These are phyloP conservation scores for Syzygium syzygioides DNA, from an alignment of 441 rosid species.

Conservation along the genomic window DNA sequence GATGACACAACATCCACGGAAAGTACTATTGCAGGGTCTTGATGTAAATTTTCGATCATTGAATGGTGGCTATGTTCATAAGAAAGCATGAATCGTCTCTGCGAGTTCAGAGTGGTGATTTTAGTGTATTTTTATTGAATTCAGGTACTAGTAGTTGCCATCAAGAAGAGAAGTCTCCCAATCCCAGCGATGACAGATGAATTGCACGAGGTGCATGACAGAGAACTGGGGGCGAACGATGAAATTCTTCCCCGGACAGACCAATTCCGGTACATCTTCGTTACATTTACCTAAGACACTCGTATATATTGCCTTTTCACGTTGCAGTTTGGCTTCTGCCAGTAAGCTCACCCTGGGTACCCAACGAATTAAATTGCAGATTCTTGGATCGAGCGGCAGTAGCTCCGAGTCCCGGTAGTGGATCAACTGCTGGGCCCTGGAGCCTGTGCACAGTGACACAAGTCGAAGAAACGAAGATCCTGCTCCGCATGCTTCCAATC, in stretches of 20 bases:
- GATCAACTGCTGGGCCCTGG: conserved; percentile 37
- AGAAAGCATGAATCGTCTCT: background rate
- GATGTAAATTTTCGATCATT: background rate
- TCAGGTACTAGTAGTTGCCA: conserved; percentile 48
- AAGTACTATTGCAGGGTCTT: background rate
- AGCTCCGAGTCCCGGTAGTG: background rate
- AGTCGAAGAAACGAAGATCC: conserved; percentile 61
- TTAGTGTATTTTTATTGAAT: background rate
- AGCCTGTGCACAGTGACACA: conserved; percentile 50
- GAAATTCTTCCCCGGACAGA: conserved; percentile 41
- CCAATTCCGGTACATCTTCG: conserved; percentile 38
- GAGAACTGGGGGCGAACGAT: conserved; percentile 17
- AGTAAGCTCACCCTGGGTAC: background rate
- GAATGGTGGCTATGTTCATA: background rate
- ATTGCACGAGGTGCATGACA: conserved; percentile 39
- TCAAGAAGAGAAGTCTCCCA: conserved; percentile 34
- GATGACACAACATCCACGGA: background rate
- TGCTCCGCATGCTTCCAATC: conserved; percentile 54
- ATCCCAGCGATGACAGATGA: conserved; percentile 35
- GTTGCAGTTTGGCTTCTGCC: background rate
- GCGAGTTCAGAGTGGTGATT: background rate
- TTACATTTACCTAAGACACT: background rate
- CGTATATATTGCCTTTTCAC: background rate
- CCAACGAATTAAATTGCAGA: conserved; percentile 18
- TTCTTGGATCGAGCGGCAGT: conserved; percentile 57